These are phyloP conservation scores for Musa beccarii DNA, from an alignment of 176 grass and related monocot species.

Conservation along the genomic window DNA sequence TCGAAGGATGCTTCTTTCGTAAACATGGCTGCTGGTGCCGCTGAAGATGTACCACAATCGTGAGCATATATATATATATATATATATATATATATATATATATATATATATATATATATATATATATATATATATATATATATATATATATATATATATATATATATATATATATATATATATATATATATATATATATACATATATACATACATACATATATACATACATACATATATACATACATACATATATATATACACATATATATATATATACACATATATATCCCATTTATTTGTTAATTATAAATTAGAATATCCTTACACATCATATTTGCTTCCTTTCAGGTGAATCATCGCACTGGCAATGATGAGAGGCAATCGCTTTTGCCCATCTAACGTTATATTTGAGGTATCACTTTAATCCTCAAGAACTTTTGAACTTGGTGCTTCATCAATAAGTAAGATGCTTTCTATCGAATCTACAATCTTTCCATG, in stretches of 20 bases:
- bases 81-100: too few species aligned
- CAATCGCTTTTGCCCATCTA: conserved; percentile 68
- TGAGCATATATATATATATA: background rate
- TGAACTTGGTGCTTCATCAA: background rate
- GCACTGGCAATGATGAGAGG: conserved; percentile 52
- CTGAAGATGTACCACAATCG: conserved; percentile 55
- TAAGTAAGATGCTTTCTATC: background rate
- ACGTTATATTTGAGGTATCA: conserved; percentile 40
- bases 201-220: too few species aligned
- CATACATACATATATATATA: too few species aligned
- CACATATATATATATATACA: too few species aligned
- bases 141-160: too few species aligned
- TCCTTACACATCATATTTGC: background rate
- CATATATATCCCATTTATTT: background rate
- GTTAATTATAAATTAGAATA: background rate
- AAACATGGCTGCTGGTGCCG: conserved; percentile 85
- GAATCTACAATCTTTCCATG: background rate
- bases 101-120: too few species aligned
- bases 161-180: too few species aligned
- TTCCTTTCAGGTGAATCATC: conserved; percentile 58
- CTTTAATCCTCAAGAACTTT: background rate
- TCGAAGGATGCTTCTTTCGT: conserved; percentile 67
- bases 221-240: too few species aligned
- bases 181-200: too few species aligned
- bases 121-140: too few species aligned